Base-by-base conservation (phyloP, 2,329 filamentous ascomycete species). In the Colletotrichum sp. region DNA sequence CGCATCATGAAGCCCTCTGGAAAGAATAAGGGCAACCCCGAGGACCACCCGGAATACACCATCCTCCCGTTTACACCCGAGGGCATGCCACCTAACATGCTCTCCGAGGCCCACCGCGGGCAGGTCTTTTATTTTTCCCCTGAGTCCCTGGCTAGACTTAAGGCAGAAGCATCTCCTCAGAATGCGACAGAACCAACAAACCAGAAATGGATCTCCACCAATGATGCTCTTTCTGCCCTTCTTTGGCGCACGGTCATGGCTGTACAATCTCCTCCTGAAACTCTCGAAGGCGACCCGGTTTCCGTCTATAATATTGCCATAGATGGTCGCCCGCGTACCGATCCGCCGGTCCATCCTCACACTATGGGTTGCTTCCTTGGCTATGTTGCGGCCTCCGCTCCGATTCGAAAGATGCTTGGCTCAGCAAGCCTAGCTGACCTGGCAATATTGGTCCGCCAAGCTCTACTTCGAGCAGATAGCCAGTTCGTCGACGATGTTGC, bases 101-200 rank as follows among this genome's bases (percentile, higher is more conserved):
- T 67, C 55, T 61, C 63, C 9, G 33, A 55, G 18, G 43, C 47
- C 29, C 55, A 66, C 57, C 58, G 57, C 3, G 38, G 55, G 8
- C 69, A 61, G n/a, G 55, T 67, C 47, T 72, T 72, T 24, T 72
- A 72, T 38, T 59, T 72, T 13, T 72, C 69, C 9, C 69, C 69
- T 16, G 57, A 62, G 29, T 67, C 69, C 13, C 69, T 72, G 21
- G 57, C 31, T 29, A 57, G 63, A 21, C 69, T 72, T 38, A 72
- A 67, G 18, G 38, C 36, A 33, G 69, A 72, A 34, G 69, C 69
- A 12, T 55, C 54, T 2, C 69, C 69, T 24, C 31, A 38, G 33
- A 72, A 67, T n/a, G 63, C 63, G 16, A 66, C 64, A n/a, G 38
- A 57, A 7, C 62, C 64, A 16, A 27, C 57, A 15, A 34, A 62